These are phyloP conservation scores for Pythium vanterpoolii DNA, from an alignment of 352 stramenopile species.

Conservation along the genomic window DNA sequence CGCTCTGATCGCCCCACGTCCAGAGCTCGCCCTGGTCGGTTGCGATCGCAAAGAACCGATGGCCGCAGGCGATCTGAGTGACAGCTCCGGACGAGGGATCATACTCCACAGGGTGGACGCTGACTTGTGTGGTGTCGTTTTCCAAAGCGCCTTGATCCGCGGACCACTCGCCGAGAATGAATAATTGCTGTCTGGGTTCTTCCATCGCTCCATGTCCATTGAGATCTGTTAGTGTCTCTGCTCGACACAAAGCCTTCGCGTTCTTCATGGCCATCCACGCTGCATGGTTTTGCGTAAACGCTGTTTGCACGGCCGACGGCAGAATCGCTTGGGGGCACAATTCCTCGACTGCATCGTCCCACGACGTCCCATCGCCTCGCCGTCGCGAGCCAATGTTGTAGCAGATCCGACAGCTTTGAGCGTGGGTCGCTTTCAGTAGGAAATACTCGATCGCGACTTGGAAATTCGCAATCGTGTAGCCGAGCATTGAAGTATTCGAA, in stretches of 20 bases:
- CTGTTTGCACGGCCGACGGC: slow-evolving; percentile 10
- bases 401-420: slow-evolving; percentile 24
- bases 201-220: background rate
- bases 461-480: slow-evolving; percentile 79
- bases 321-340: slow-evolving; percentile 19
- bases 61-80: slow-evolving; percentile 38
- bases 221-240: background rate
- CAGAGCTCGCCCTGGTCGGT: slow-evolving; percentile 38
- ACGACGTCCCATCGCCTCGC: slow-evolving; percentile 4
- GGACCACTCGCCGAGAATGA: slow-evolving; percentile 50
- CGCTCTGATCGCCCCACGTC: slow-evolving; percentile 66
- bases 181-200: slow-evolving; percentile 18
- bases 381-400: slow-evolving; percentile 17
- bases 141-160: slow-evolving; percentile 14
- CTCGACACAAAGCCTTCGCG: background rate
- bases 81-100: background rate
- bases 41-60: slow-evolving; percentile 58
- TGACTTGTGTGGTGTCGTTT: background rate
- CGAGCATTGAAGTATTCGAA: slow-evolving; percentile 72
- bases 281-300: slow-evolving; percentile 22
- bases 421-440: slow-evolving; percentile 38
- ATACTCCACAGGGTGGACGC: background rate
- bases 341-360: slow-evolving; percentile 14
- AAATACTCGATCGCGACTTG: slow-evolving; percentile 79
- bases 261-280: slow-evolving; percentile 6